Evolutionary conservation across 2,329 filamentous ascomycete species (phyloP).

Genomic region (Parastagonospora avenae): DNA sequence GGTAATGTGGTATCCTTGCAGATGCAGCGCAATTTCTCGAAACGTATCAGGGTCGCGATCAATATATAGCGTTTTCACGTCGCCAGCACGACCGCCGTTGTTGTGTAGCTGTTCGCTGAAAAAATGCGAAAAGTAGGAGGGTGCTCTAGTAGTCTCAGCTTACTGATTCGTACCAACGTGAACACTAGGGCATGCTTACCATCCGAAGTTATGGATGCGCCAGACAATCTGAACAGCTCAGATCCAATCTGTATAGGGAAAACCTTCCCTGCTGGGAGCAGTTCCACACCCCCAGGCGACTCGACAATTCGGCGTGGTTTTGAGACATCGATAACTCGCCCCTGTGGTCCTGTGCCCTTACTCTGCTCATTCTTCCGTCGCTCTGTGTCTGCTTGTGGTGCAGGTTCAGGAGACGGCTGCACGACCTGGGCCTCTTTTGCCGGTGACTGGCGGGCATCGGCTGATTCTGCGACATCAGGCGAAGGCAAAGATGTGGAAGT

Average conservation of each 20-base stretch:
- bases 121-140: conserved; percentile 95
- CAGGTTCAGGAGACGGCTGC: conserved; percentile 17
- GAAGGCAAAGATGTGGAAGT: conserved; percentile 36
- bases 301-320: conserved; percentile 37
- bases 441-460: conserved; percentile 24
- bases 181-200: conserved; percentile 55
- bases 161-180: conserved; percentile 2
- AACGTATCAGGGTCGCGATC: conserved; percentile 92
- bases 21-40: conserved; percentile 83
- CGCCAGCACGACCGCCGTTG: conserved; percentile 63
- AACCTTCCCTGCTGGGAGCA: conserved; percentile 72
- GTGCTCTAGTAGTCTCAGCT: conserved; percentile 70
- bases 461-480: conserved; percentile 21
- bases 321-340: conserved; percentile 41
- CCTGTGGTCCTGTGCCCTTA: conserved; percentile 42
- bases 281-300: conserved; percentile 34
- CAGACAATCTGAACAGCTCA: conserved; percentile 70
- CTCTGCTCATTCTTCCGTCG: conserved; percentile 30
- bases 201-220: conserved; percentile 73
- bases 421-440: conserved; percentile 22
- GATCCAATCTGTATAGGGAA: conserved; percentile 74
- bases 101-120: conserved; percentile 80
- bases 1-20: conserved; percentile 86
- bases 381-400: conserved; percentile 20
- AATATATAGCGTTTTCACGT: conserved; percentile 85